Conservation (phyloP, 2,329 filamentous ascomycete genomes). For the Aspergillus tamarii region DNA sequence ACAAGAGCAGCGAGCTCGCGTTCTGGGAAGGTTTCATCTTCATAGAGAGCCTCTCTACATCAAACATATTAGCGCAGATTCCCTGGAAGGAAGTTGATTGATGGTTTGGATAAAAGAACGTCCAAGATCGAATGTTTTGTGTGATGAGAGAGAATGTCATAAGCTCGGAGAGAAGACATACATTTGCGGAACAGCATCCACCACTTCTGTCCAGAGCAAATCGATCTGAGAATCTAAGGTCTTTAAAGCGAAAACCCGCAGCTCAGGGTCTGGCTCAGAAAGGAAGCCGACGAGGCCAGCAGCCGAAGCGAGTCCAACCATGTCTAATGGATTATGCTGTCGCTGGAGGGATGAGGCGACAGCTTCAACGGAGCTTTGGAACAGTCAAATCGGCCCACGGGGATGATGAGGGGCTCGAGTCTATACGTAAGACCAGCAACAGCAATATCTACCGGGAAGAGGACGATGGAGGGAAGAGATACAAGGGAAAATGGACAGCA, state of each 20-base stretch:
- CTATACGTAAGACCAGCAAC: slow-evolving; percentile 24
- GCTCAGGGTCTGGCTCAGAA: slow-evolving; percentile 88
- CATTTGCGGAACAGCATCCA: slow-evolving; percentile 90
- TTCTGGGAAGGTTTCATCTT: slow-evolving; percentile 93
- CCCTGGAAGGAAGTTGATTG: slow-evolving; percentile 19
- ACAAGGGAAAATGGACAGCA: slow-evolving; percentile 29
- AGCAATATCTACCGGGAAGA: slow-evolving; percentile 23
- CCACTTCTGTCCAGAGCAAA: slow-evolving; percentile 96
- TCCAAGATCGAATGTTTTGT: not conserved
- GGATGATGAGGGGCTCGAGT: slow-evolving; percentile 14
- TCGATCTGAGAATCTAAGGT: slow-evolving; percentile 96
- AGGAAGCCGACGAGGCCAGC: slow-evolving; percentile 94
- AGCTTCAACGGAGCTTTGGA: slow-evolving; percentile 34
- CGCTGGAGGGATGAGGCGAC: slow-evolving; percentile 36
- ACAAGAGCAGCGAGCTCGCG: slow-evolving; percentile 92
- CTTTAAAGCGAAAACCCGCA: slow-evolving; percentile 93
- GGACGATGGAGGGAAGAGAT: slow-evolving; percentile 18
- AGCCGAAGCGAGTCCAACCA: slow-evolving; percentile 93
- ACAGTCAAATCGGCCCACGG: slow-evolving; percentile 25
- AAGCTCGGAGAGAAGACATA: slow-evolving; percentile 51
- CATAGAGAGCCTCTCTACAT: slow-evolving; percentile 88
- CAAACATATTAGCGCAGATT: not conserved
- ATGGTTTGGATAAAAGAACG: not conserved
- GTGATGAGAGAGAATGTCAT: not conserved
- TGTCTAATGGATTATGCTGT: slow-evolving; percentile 48